Evolutionary conservation across 129 eudicot genomes (phyloP).

Genomic region (Centrapalus pauciflorus): DNA sequence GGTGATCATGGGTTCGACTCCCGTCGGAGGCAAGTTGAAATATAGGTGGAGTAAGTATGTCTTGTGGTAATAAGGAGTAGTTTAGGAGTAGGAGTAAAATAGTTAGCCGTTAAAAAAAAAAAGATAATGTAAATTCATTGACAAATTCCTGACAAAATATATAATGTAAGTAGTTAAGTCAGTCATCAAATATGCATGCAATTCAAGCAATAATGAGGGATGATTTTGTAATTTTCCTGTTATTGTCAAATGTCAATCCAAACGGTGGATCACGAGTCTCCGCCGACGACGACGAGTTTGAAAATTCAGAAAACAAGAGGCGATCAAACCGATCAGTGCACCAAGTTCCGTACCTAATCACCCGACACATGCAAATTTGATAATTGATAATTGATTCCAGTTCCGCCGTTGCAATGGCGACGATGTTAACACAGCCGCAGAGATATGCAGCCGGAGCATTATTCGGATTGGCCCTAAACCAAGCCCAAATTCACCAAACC

Average conservation of each 20-base stretch:
- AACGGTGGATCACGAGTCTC: constrained; percentile 29
- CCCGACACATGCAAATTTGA: constrained; percentile 2
- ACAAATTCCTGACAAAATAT: no score
- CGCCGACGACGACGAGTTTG: constrained; percentile 13
- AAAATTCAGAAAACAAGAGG: constrained; percentile 2
- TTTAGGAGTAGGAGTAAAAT: no score
- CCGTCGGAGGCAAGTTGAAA: no score
- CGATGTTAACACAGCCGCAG: constrained; percentile 62
- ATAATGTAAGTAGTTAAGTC: no score
- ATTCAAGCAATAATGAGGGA: constrained; percentile 9
- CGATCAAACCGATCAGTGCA: constrained; percentile 16
- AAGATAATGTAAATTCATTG: no score
- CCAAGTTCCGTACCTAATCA: background rate
- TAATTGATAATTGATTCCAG: background rate
- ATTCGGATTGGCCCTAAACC: constrained; percentile 77
- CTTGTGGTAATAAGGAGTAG: no score
- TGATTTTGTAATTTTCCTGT: background rate
- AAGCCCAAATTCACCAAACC: constrained; percentile 80
- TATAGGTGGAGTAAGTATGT: no score
- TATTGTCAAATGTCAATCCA: no score
- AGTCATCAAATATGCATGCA: background rate
- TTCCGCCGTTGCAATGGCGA: constrained; percentile 28
- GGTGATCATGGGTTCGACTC: no score
- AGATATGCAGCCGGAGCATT: constrained; percentile 86
- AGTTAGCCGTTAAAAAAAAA: no score